These are phyloP conservation scores for Neonectria punicea DNA, from an alignment of 2,329 filamentous ascomycete genomes.

Conservation along the genomic window DNA sequence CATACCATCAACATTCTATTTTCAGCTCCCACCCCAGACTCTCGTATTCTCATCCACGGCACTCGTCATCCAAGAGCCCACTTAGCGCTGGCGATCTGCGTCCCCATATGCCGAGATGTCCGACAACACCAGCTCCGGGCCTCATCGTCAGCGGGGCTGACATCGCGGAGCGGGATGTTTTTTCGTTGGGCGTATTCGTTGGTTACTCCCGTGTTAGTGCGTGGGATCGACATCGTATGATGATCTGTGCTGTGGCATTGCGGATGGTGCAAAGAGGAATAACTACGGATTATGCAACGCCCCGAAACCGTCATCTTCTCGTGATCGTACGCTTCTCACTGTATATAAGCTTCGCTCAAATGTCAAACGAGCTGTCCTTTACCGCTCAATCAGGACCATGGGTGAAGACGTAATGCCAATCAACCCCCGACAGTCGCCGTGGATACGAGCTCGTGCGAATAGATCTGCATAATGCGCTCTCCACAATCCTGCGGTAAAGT, in stretches of 20 bases:
- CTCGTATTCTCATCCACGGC: conserved; percentile 6
- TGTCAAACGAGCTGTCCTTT: background rate
- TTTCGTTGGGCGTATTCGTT: background rate
- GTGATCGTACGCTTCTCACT: background rate
- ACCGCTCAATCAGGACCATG: background rate
- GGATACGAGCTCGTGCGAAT: conserved; percentile 7
- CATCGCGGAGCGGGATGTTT: background rate
- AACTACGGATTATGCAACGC: background rate
- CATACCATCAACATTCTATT: background rate
- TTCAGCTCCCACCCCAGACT: background rate
- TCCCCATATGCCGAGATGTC: background rate
- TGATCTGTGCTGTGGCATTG: background rate
- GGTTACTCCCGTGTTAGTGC: background rate
- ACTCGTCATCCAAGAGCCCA: background rate
- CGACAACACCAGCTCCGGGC: background rate
- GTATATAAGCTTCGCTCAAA: background rate
- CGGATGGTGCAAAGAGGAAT: background rate
- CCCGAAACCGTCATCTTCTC: background rate
- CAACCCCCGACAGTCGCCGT: background rate
- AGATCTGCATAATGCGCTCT: background rate
- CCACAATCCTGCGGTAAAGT: background rate
- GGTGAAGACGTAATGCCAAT: background rate
- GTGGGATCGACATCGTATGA: background rate
- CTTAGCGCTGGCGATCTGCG: background rate
- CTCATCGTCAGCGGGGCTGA: background rate